Conservation (phyloP, 305 asterid genomes). For the Solanum hybrid region DNA sequence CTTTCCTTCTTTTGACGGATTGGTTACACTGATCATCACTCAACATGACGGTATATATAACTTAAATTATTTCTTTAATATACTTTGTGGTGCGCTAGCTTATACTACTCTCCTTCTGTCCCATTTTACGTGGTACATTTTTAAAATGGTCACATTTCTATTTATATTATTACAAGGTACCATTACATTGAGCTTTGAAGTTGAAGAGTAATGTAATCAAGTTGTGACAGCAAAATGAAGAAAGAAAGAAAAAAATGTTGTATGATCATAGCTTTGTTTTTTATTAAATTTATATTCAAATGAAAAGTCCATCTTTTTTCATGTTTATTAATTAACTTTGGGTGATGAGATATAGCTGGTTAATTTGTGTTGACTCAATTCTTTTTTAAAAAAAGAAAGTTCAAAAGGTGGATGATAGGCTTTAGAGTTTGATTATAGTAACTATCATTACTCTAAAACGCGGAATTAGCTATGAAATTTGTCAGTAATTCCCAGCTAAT, state of each 20-base stretch:
- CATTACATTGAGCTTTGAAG: neutral
- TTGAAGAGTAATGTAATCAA: neutral
- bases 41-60: neutral
- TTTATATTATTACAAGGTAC: neutral
- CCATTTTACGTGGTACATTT: neutral
- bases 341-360: neutral
- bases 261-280: neutral
- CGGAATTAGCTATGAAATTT: neutral
- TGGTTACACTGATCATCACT: slow-evolving; percentile 17
- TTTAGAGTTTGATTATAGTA: neutral
- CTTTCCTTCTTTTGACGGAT: slow-evolving; percentile 30
- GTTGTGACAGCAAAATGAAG: neutral
- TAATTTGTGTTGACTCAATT: neutral
- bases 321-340: neutral
- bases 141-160: neutral
- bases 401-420: neutral
- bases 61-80: neutral
- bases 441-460: neutral
- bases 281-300: neutral
- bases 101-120: neutral
- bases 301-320: neutral
- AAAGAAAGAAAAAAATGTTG: neutral
- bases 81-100: neutral
- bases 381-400: neutral
- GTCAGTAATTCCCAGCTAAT: fast-evolving